A percentile compares a stretch with the other conserved stretches of the same genome.
These are phyloP conservation scores for Recurvomyces mirabilis DNA, from an alignment of 495 filamentous ascomycete genomes.

Conservation along the genomic window DNA sequence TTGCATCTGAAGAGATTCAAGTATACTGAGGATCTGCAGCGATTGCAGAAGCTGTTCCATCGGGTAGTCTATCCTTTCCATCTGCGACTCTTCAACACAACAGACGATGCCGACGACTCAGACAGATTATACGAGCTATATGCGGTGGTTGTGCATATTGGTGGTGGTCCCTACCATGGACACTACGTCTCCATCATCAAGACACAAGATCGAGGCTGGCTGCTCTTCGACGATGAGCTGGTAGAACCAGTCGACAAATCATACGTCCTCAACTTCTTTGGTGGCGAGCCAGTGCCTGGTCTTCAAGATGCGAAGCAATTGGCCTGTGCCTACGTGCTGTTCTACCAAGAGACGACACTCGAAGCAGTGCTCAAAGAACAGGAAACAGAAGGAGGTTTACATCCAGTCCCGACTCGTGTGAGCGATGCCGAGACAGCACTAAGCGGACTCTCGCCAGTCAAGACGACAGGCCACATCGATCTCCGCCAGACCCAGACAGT, in stretches of 20 bases:
- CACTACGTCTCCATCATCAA: constrained; percentile 98
- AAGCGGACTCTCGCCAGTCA: constrained; percentile 1
- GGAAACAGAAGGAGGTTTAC: constrained; percentile 53
- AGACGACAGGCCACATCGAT: too few relatives aligned
- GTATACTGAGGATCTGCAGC: constrained; percentile 87
- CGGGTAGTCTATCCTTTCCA: constrained; percentile 95
- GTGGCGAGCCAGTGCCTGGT: constrained; percentile 47
- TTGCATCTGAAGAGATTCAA: constrained; percentile 95
- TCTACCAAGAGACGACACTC: constrained; percentile 92
- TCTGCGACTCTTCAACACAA: constrained; percentile 93
- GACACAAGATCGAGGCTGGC: constrained; percentile 88
- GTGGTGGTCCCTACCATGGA: constrained; percentile 93
- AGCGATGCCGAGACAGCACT: constrained; percentile 9
- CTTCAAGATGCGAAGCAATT: constrained; percentile 43
- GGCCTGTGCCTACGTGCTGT: constrained; percentile 92
- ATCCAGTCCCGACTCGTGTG: constrained; percentile 12
- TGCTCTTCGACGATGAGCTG: constrained; percentile 96
- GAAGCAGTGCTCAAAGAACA: constrained; percentile 81
- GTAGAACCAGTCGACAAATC: constrained; percentile 94
- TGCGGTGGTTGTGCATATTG: constrained; percentile 96
- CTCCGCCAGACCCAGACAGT: constrained; percentile 37
- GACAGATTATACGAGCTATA: constrained; percentile 94
- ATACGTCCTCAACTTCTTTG: constrained; percentile 97
- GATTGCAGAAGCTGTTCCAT: constrained; percentile 93
- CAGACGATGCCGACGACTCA: constrained; percentile 89